phyloP scores from a whole-genome alignment of 2,329 filamentous ascomycete genomes.

The Cladosporium sp. region DNA sequence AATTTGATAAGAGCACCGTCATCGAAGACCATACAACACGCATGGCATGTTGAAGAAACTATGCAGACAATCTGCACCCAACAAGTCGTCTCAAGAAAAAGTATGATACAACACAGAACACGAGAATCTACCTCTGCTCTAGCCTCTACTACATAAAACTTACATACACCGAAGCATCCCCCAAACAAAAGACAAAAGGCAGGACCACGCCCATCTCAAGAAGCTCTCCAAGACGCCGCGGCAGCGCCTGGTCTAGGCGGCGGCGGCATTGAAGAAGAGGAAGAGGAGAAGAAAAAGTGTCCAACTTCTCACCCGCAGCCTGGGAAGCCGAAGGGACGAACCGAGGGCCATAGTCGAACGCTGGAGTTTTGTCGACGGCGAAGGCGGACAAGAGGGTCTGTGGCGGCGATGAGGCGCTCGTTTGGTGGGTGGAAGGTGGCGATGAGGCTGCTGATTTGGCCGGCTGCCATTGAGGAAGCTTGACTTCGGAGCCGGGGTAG shows the following conservation, averaged over 20 bases:
- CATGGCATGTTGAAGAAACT: too few relatives aligned
- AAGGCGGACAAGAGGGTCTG: background rate
- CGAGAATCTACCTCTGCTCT: too few relatives aligned
- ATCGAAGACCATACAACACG: background rate
- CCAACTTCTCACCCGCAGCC: background rate
- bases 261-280: constrained; percentile 7
- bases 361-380: background rate
- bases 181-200: too few relatives aligned
- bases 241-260: constrained; percentile 5
- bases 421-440: background rate
- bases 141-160: too few relatives aligned
- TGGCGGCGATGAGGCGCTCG: background rate
- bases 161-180: too few relatives aligned
- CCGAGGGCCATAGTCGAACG: background rate
- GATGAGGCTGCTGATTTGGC: background rate
- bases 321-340: background rate
- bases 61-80: too few relatives aligned
- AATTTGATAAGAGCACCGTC: too few relatives aligned
- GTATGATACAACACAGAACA: too few relatives aligned
- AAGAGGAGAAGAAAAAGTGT: too few relatives aligned
- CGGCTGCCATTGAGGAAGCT: background rate
- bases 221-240: constrained; percentile 4
- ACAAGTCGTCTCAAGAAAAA: too few relatives aligned
- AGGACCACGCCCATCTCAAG: background rate
- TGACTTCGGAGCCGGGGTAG: background rate